Percentiles rank a stretch among this genome's conserved stretches.
These are phyloP conservation scores for Aspergillus alliaceus DNA, from an alignment of 2,329 filamentous ascomycete species.

Conservation along the genomic window DNA sequence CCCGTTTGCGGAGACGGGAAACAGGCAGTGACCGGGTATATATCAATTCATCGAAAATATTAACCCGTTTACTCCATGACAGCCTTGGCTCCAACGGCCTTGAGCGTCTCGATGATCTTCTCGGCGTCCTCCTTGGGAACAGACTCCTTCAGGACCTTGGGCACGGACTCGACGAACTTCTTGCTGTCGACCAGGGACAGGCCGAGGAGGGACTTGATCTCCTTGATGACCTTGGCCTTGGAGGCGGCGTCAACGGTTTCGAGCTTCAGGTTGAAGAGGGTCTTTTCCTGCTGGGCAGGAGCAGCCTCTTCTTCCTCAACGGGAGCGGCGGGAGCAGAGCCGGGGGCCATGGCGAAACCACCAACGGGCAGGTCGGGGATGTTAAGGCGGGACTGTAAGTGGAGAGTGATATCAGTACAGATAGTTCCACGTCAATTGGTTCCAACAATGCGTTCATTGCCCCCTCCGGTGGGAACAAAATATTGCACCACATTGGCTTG, in stretches of 20 bases:
- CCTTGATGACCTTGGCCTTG: conserved; percentile 99
- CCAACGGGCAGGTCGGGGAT: conserved; percentile 97
- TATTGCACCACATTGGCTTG: neutral
- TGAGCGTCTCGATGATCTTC: conserved; percentile 95
- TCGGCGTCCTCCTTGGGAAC: conserved; percentile 98
- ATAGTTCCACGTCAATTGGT: neutral
- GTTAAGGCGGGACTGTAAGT: conserved; percentile 77
- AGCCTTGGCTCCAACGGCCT: conserved; percentile 86
- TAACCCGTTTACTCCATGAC: conserved; percentile 73
- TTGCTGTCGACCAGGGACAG: conserved; percentile 98
- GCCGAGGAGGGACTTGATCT: conserved; percentile 94
- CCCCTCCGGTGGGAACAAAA: neutral
- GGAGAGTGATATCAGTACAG: neutral
- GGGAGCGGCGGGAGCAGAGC: conserved; percentile 58
- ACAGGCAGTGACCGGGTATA: conserved; percentile 8
- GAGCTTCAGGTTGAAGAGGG: conserved; percentile 94
- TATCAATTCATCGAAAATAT: conserved; percentile 9
- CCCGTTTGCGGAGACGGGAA: conserved; percentile 6
- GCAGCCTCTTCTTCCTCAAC: conserved; percentile 82
- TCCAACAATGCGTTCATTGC: neutral
- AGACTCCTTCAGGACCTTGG: conserved; percentile 98
- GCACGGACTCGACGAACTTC: conserved; percentile 98
- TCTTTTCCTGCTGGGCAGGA: conserved; percentile 87
- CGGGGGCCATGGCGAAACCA: conserved; percentile 74
- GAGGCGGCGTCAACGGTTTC: conserved; percentile 80